Evolutionary conservation across 208 protist species (phyloP).

Genomic region (Leishmania braziliensis): DNA sequence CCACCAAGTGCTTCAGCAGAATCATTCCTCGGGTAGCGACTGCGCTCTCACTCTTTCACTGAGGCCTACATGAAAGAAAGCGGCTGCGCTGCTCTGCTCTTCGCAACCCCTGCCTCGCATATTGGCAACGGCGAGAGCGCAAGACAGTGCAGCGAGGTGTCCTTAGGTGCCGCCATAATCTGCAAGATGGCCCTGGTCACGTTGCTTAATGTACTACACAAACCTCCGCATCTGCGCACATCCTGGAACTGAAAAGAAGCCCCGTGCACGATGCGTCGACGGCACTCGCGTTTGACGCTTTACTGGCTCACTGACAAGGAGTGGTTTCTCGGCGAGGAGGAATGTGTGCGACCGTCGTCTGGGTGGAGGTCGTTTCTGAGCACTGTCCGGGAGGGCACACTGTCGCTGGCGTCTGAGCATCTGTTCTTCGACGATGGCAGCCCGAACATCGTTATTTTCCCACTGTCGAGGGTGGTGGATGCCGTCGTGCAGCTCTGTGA

Average conservation of each 20-base stretch:
- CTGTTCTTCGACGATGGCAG: slow-evolving; percentile 41
- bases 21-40: background rate
- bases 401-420: slow-evolving; percentile 31
- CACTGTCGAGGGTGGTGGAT: slow-evolving; percentile 5
- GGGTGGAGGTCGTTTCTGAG: slow-evolving; percentile 18
- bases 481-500: background rate
- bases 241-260: background rate
- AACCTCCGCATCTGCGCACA: background rate
- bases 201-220: background rate
- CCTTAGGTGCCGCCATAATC: background rate
- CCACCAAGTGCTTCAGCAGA: background rate
- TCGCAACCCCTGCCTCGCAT: background rate
- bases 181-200: background rate
- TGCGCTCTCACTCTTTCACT: background rate
- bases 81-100: too few species aligned
- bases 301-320: slow-evolving; percentile 44
- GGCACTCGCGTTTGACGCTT: slow-evolving; percentile 24
- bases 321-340: slow-evolving; percentile 28
- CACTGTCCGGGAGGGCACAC: slow-evolving; percentile 9
- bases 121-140: too few species aligned
- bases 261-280: background rate
- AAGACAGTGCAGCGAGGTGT: background rate
- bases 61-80: background rate
- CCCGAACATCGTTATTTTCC: slow-evolving; percentile 13
- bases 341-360: slow-evolving; percentile 15